Evolutionary conservation across 2,329 filamentous ascomycete species (phyloP).

Genomic region (Scedosporium apiospermum): DNA sequence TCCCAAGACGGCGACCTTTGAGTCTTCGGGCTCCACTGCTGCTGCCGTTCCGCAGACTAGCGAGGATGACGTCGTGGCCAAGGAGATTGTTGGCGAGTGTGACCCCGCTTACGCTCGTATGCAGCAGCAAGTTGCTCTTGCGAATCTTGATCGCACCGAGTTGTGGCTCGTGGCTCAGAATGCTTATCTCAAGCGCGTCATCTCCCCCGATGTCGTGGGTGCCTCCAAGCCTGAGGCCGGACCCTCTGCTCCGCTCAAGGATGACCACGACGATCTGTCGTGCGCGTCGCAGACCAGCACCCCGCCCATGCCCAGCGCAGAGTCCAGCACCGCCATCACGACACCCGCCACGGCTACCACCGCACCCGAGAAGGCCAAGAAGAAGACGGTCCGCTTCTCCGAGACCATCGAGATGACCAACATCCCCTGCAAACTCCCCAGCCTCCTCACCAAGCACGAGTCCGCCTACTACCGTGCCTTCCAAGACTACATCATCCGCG

Average conservation of each 20-base stretch:
- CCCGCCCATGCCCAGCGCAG: conserved; percentile 21
- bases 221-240: background rate
- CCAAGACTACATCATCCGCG: conserved; percentile 59
- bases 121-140: conserved; percentile 58
- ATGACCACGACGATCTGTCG: conserved; percentile 31
- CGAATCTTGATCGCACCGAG: conserved; percentile 76
- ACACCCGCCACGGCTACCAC: conserved; percentile 12
- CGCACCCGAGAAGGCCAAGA: conserved; percentile 25
- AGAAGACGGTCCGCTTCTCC: conserved; percentile 72
- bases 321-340: conserved; percentile 15
- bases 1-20: conserved; percentile 19
- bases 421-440: conserved; percentile 39
- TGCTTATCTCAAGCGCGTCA: conserved; percentile 62
- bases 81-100: conserved; percentile 60
- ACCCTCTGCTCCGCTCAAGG: conserved; percentile 1
- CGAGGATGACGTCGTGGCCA: conserved; percentile 43
- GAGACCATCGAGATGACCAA: conserved; percentile 36
- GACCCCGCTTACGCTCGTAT: conserved; percentile 67
- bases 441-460: conserved; percentile 48
- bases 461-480: conserved; percentile 86
- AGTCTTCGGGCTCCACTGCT: conserved; percentile 10
- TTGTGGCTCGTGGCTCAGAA: conserved; percentile 80
- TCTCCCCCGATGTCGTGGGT: conserved; percentile 31
- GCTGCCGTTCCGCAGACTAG: conserved; percentile 28
- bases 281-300: conserved; percentile 23